Base-by-base conservation (phyloP, 2,329 filamentous ascomycete species). In the Chrysoporthe puriensis region DNA sequence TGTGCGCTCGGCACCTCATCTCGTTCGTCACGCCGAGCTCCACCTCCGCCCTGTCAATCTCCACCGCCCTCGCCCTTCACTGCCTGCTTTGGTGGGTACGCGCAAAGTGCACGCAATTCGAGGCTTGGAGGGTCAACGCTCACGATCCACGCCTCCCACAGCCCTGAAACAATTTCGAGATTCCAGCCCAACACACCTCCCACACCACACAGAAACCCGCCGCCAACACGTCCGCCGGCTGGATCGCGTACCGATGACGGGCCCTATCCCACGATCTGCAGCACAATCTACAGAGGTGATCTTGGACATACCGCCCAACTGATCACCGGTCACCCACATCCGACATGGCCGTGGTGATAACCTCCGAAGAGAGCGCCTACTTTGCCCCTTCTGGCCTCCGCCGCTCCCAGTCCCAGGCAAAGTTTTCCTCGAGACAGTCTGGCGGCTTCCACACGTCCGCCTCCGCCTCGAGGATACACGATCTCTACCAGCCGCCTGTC, bases 351-450 rank as follows among this genome's bases (percentile, higher is more conserved):
- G 83, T 86, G 71, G 85, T 87, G 72, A 78, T 88, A 69, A 75
- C 82, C 56, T 83, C 85, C 18, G 87, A 89, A 73, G 87, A 90
- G 73, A 83, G 79, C 71, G 80, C 80, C 72, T 85, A 85, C 75
- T 90, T 89, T 77, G 81, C 82, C 57, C 78, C 85, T 18, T 81
- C 84, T 61, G 76, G 82, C 34, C 76, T 90, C 72, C 84, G 84
- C 71, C 85, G 88, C 69, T 89, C 88, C 14, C 85, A 88, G 71
- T 90, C 88, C 3, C 86, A 88, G 72, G 81, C 84, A 62, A 87
- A 84, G 72, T 87, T 90, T 65, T 76, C 80, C 69, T 77, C 82
- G 9, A 79, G 78, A 63, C 77, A 79, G 34, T 50, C 66, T 3
- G 75, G 79, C 4, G 74, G 75, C 34, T 84, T 84, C 67, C 80